Evolutionary conservation across 2,329 filamentous ascomycete genomes (phyloP), one percentile per base, ranked within the genome.

Genomic region (Leptographium flavum): DNA sequence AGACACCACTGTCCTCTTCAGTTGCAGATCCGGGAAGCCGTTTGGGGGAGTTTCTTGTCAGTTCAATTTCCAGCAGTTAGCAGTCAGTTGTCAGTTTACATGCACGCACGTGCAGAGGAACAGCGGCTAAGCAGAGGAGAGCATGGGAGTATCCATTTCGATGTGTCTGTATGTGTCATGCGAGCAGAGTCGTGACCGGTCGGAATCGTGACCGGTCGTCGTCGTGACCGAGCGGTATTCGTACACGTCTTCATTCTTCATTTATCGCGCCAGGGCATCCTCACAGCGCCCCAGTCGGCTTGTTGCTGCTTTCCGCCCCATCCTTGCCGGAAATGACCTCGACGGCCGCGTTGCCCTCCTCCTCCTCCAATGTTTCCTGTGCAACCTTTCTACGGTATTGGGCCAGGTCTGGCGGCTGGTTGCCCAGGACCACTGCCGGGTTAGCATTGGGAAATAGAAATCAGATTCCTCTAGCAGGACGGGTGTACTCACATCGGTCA

Each of bases 401-500:
- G 17, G 46, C 19, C 25, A 53, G 32, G 25, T 49, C 50, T 9
- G 38, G 39, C 19, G 48, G 49, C 44, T 39, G 14, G 17, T 54
- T 44, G 22, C 52, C 52, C 22, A 54, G 42, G 7, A 47, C 52
- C 44, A 47, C 40, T 43, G 1, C 2, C 1, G 28, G 11, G 33
- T 28, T 7, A 21, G 8, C 11, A 21, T 15, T 10, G 45, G 49
- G 15, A 46, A 35, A 22, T 10, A 22, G 21, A 19, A 36, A 21
- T 7, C 7, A 3, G 36, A 17, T 5, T 2, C 3, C 9, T 10
- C n/a, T 9, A 10, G 21, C 25, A 33, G 23, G 30, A 31, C n/a
- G n/a, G n/a, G n/a, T n/a, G n/a, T n/a, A 64, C 68, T 60, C 47
- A 71, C 69, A 54, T 57, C 68, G 59, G 39, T 74, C 65, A 56